Percentiles rank a stretch among this genome's conserved stretches.
phyloP scores from a whole-genome alignment of 176 grass and related monocot species.

The Tillandsia leiboldiana region DNA sequence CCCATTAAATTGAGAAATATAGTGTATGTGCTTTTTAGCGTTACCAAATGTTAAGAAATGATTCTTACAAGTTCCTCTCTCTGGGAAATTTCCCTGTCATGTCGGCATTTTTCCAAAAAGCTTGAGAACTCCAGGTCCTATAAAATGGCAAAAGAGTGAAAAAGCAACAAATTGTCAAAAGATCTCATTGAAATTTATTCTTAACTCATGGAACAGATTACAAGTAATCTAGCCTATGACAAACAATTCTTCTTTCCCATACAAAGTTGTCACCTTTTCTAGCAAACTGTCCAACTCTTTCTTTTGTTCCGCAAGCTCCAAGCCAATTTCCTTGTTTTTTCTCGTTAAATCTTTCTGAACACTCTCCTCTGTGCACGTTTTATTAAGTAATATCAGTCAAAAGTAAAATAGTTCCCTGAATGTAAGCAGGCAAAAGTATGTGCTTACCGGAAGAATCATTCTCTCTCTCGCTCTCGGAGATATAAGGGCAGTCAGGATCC shows the following conservation, averaged over 20 bases:
- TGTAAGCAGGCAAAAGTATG: conserved; percentile 5
- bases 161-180: not conserved
- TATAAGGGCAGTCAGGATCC: conserved; percentile 68
- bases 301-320: conserved; percentile 46
- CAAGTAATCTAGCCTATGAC: not conserved
- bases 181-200: not conserved
- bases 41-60: not conserved
- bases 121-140: conserved; percentile 77
- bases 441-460: conserved; percentile 35
- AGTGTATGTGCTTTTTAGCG: not conserved
- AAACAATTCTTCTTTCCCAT: not conserved
- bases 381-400: not conserved
- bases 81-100: conserved; percentile 28
- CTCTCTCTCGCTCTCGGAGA: conserved; percentile 56
- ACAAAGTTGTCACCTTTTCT: conserved; percentile 41
- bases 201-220: not conserved
- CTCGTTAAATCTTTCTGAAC: conserved; percentile 25
- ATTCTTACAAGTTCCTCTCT: conserved; percentile 47
- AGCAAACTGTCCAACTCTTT: conserved; percentile 61
- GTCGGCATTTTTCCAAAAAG: conserved; percentile 47
- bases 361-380: conserved; percentile 29
- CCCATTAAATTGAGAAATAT: too few relatives aligned
- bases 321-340: conserved; percentile 48
- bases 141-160: conserved; percentile 8
- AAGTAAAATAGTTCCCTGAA: not conserved